phyloP scores from a whole-genome alignment of 768 basidiomycete species.

The Suillus decipiens region DNA sequence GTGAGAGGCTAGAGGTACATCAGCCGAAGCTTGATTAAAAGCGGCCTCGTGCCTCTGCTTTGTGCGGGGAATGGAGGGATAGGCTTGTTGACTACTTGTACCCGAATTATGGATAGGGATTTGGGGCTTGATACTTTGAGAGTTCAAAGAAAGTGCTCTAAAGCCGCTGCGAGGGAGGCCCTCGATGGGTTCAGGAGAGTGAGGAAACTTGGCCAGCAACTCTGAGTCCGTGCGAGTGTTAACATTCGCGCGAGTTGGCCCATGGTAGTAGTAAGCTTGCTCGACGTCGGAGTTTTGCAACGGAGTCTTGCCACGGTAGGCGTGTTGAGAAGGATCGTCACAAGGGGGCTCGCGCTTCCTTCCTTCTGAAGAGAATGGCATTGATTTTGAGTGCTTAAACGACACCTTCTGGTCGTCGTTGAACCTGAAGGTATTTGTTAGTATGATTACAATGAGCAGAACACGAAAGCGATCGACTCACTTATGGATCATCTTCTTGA shows the following conservation, averaged over 20 bases:
- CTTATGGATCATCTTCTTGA: background rate
- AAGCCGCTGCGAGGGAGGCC: background rate
- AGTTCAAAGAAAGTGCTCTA: background rate
- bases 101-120: too few relatives aligned
- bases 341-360: background rate
- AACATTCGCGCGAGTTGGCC: background rate
- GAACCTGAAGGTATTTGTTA: background rate
- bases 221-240: constrained; percentile 6
- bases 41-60: constrained; percentile 6
- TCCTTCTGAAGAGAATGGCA: constrained; percentile 7
- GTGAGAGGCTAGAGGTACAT: background rate
- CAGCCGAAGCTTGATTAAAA: background rate
- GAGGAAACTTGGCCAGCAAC: background rate
- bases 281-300: constrained; percentile 10
- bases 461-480: background rate
- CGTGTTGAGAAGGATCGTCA: constrained; percentile 5
- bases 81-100: too few relatives aligned
- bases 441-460: background rate
- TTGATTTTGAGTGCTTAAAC: background rate
- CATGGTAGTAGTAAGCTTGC: constrained; percentile 4
- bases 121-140: too few relatives aligned
- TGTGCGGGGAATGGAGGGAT: background rate
- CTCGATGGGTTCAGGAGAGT: background rate
- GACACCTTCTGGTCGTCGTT: background rate
- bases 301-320: constrained; percentile 15